Conservation (phyloP, 805 yeast species). For the Spathaspora hagerdaliae region DNA sequence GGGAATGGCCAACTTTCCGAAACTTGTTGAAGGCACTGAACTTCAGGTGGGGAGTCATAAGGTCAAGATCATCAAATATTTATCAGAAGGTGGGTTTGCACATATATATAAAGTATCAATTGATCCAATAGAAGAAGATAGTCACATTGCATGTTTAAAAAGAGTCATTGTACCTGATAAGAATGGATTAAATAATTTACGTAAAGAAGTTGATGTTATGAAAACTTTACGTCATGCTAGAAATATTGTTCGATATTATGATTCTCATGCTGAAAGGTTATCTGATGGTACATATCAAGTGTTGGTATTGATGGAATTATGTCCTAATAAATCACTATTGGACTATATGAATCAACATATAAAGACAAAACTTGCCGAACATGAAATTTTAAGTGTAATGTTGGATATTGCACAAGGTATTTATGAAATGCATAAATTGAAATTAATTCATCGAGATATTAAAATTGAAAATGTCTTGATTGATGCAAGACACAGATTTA, state of each 20-base stretch:
- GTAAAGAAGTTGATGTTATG: slow-evolving; percentile 82
- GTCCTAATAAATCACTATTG: slow-evolving; percentile 80
- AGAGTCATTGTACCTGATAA: slow-evolving; percentile 73
- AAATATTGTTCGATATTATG: slow-evolving; percentile 65
- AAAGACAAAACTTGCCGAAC: slow-evolving; percentile 70
- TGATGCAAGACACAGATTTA: slow-evolving; percentile 63
- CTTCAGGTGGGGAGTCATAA: slow-evolving; percentile 40
- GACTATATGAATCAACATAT: slow-evolving; percentile 89
- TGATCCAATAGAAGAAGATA: slow-evolving; percentile 40
- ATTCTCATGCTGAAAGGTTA: slow-evolving; percentile 69
- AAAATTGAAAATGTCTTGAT: slow-evolving; percentile 93
- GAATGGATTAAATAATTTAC: slow-evolving; percentile 56
- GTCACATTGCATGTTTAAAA: slow-evolving; percentile 63
- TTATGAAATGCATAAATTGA: slow-evolving; percentile 76
- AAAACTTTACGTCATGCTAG: slow-evolving; percentile 52
- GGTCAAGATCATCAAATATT: slow-evolving; percentile 30
- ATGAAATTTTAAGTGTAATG: slow-evolving; percentile 80
- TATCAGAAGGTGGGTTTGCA: slow-evolving; percentile 69
- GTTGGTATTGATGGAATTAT: slow-evolving; percentile 85
- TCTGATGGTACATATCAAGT: slow-evolving; percentile 69
- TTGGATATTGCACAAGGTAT: slow-evolving; percentile 76
- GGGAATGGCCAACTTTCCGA: slow-evolving; percentile 22
- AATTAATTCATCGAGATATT: slow-evolving; percentile 85
- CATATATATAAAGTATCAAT: slow-evolving; percentile 67
- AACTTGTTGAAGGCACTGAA: slow-evolving; percentile 34